These are phyloP conservation scores for Termitomyces eurrhizus DNA, from an alignment of 768 basidiomycete genomes.

Conservation along the genomic window DNA sequence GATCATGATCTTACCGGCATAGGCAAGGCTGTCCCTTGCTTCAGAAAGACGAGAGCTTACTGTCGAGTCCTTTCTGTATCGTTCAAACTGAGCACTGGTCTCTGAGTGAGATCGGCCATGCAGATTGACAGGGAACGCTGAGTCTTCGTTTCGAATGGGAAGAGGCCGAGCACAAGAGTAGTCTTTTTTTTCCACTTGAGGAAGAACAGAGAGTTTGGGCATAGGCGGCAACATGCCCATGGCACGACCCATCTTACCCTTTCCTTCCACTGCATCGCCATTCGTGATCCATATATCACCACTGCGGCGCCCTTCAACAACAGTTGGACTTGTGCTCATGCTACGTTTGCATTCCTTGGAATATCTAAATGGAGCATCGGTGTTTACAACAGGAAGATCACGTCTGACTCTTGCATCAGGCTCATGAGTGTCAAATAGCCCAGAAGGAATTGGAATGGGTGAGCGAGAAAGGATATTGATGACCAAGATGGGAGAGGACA, in stretches of 20 bases:
- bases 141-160: slow-evolving; percentile 52
- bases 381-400: slow-evolving; percentile 39
- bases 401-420: slow-evolving; percentile 40
- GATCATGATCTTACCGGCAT: slow-evolving; percentile 60
- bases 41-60: slow-evolving; percentile 52
- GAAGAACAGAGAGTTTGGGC: slow-evolving; percentile 68
- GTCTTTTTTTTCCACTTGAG: slow-evolving; percentile 47
- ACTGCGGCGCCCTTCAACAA: slow-evolving; percentile 67
- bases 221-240: slow-evolving; percentile 58
- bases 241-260: slow-evolving; percentile 55
- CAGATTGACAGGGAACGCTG: slow-evolving; percentile 38
- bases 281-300: slow-evolving; percentile 73
- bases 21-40: slow-evolving; percentile 46
- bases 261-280: slow-evolving; percentile 69
- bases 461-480: slow-evolving; percentile 57
- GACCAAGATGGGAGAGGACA: slow-evolving; percentile 65
- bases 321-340: slow-evolving; percentile 57
- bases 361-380: slow-evolving; percentile 36
- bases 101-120: slow-evolving; percentile 54
- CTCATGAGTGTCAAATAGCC: slow-evolving; percentile 53
- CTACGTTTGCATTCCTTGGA: slow-evolving; percentile 62
- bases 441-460: slow-evolving; percentile 63
- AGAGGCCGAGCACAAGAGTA: slow-evolving; percentile 52
- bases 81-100: slow-evolving; percentile 54
- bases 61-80: slow-evolving; percentile 48